phyloP scores from a whole-genome alignment of 176 grass and related monocot species.

The Carex cristatella region DNA sequence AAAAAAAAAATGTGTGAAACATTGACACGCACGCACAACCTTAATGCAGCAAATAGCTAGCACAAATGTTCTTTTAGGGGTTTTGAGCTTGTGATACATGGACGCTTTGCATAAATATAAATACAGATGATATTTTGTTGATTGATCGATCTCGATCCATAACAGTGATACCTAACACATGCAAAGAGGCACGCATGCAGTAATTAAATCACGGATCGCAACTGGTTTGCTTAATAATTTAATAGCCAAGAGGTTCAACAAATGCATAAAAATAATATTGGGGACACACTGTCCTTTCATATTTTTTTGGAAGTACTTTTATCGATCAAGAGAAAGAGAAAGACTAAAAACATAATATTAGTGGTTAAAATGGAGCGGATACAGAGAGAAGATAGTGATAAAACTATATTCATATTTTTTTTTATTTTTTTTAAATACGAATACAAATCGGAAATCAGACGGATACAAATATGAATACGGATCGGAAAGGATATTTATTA shows the following conservation, averaged over 20 bases:
- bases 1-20: no score
- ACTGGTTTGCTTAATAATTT: neutral
- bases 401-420: no score
- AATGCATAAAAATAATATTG: neutral
- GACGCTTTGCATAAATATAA: neutral
- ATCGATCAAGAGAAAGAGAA: neutral
- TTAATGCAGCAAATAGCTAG: no score
- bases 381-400: no score
- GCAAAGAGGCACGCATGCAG: neutral
- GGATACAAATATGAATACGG: no score
- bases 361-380: no score
- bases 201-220: neutral
- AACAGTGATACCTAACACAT: neutral
- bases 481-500: no score
- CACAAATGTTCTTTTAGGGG: no score
- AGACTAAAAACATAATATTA: neutral
- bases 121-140: neutral
- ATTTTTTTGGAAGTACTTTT: neutral
- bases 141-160: neutral
- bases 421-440: no score
- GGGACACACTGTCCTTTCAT: neutral
- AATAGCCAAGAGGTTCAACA: neutral
- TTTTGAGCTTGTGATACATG: neutral
- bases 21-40: no score
- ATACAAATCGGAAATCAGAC: no score